A percentile compares a stretch with the other conserved stretches of the same genome.
phyloP scores from a whole-genome alignment of 352 stramenopile genomes.

The Globisporangium camurandrum region DNA sequence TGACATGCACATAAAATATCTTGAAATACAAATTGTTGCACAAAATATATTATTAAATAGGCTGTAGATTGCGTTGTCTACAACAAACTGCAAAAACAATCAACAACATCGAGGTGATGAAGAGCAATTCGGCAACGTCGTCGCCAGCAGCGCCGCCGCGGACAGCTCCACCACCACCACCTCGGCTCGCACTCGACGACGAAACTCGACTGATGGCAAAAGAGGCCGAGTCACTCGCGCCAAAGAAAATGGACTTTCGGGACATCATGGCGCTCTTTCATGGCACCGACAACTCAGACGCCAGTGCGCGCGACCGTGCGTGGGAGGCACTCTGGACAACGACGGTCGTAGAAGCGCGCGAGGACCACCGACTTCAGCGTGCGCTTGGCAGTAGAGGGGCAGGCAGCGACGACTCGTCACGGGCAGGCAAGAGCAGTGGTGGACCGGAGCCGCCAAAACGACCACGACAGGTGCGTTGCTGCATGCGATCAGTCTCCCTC shows the following conservation, averaged over 20 bases:
- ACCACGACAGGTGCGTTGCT: slow-evolving; percentile 32
- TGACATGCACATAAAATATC: too few relatives aligned
- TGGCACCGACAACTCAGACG: slow-evolving; percentile 15
- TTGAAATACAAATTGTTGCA: too few relatives aligned
- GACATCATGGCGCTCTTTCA: slow-evolving; percentile 64
- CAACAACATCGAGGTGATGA: too few relatives aligned
- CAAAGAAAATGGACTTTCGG: slow-evolving; percentile 55
- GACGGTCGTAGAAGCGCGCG: slow-evolving; percentile 49
- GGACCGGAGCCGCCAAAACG: slow-evolving; percentile 38
- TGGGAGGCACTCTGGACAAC: slow-evolving; percentile 43
- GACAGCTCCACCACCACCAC: slow-evolving; percentile 27
- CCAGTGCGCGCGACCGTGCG: slow-evolving; percentile 9
- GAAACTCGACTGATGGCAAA: slow-evolving; percentile 13
- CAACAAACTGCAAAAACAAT: too few relatives aligned
- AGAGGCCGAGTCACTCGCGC: slow-evolving; percentile 13
- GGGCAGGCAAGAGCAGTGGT: slow-evolving; percentile 6
- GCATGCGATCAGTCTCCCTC: background rate
- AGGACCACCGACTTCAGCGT: slow-evolving; percentile 40
- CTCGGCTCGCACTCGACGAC: slow-evolving; percentile 20
- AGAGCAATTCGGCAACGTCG: slow-evolving; percentile 12
- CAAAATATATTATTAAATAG: too few relatives aligned
- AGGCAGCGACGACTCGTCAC: slow-evolving; percentile 15
- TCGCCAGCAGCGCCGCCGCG: slow-evolving; percentile 27
- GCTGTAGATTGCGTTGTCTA: too few relatives aligned
- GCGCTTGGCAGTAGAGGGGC: slow-evolving; percentile 17